A percentile compares a stretch with the other conserved stretches of the same genome.
Conservation (phyloP, 108 stramenopile species). For the Cyclotella baltica region DNA sequence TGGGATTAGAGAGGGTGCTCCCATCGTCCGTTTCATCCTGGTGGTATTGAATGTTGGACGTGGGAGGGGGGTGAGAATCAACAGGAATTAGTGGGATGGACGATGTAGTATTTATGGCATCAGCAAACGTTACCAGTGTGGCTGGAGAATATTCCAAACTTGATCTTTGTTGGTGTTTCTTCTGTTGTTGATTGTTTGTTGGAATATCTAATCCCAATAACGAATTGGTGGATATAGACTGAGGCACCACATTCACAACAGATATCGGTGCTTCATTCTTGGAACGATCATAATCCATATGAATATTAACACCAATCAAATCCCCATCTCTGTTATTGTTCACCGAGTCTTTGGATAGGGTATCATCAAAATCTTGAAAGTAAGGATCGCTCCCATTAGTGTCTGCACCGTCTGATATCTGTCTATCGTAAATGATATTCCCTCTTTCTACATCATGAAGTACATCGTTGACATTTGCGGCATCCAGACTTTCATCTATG, state of each 20-base stretch:
- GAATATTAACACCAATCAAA: constrained; percentile 15
- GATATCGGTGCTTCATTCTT: not conserved
- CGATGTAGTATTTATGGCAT: not conserved
- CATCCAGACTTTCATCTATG: not conserved
- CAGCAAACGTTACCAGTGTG: not conserved
- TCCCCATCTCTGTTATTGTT: constrained; percentile 9
- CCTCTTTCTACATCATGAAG: constrained; percentile 5
- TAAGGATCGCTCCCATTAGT: not conserved
- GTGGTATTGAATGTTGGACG: not conserved
- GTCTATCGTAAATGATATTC: not conserved
- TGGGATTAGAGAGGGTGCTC: not conserved
- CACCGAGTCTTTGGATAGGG: constrained; percentile 4
- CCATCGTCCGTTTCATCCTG: not conserved
- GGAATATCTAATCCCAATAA: constrained; percentile 11
- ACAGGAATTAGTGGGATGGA: not conserved
- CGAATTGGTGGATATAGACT: constrained; percentile 12
- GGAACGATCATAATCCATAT: not conserved
- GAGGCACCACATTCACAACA: not conserved
- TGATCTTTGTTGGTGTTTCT: not conserved
- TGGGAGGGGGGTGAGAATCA: not conserved
- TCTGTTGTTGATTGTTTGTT: not conserved
- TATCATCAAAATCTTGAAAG: constrained; percentile 27
- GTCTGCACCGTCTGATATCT: not conserved
- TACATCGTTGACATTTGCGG: not conserved
- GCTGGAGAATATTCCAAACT: constrained; percentile 17